These are phyloP conservation scores for Trichosanthes truncata DNA, from an alignment of 306 rosid species.

Conservation along the genomic window DNA sequence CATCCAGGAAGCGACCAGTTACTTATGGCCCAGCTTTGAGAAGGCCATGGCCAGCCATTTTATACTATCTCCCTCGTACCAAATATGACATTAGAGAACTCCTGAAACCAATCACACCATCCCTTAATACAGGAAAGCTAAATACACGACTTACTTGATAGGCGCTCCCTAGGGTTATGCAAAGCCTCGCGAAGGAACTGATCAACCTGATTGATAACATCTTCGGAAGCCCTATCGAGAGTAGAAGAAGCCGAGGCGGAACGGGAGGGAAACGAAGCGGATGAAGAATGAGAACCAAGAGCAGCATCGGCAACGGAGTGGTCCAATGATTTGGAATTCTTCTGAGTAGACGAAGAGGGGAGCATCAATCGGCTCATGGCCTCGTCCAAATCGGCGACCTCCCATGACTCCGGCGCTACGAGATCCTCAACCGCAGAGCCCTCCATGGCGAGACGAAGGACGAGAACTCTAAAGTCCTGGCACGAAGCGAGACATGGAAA, in stretches of 20 bases:
- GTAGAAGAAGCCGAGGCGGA: slow-evolving; percentile 13
- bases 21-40: neutral
- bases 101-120: neutral
- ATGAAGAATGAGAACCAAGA: neutral
- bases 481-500: neutral
- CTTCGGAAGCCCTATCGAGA: slow-evolving; percentile 38
- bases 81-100: neutral
- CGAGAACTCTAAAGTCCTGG: neutral
- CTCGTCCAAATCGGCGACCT: slow-evolving; percentile 78
- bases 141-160: slow-evolving; percentile 46
- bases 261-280: slow-evolving; percentile 17
- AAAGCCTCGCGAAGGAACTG: slow-evolving; percentile 90
- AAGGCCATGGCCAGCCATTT: neutral
- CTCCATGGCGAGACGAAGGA: slow-evolving; percentile 44
- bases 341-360: slow-evolving; percentile 36
- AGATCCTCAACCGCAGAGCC: slow-evolving; percentile 81
- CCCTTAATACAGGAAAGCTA: neutral
- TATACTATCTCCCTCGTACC: neutral
- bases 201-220: slow-evolving; percentile 58
- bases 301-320: slow-evolving; percentile 6
- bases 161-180: slow-evolving; percentile 94
- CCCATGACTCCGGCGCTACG: slow-evolving; percentile 98
- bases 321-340: slow-evolving; percentile 27
- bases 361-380: slow-evolving; percentile 69
- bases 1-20: neutral